These are phyloP conservation scores for Paracamarosporium sp. DNA, from an alignment of 2,329 filamentous ascomycete genomes.

Conservation along the genomic window DNA sequence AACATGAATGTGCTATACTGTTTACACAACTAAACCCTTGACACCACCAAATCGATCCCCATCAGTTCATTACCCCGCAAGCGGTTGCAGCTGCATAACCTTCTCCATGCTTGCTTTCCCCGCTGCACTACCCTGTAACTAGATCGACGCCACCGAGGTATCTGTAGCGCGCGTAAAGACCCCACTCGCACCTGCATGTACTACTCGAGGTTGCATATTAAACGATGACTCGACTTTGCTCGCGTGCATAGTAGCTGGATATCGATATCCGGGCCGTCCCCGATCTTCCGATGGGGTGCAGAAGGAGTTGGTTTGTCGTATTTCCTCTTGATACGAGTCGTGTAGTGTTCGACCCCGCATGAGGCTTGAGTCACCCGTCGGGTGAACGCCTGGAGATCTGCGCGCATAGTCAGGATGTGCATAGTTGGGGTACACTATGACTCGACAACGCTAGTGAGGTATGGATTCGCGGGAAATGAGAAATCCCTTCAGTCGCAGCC, in stretches of 20 bases:
- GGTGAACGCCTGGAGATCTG: not conserved
- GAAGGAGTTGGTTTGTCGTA: not conserved
- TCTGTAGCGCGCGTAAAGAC: not conserved
- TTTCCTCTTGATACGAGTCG: not conserved
- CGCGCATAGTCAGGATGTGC: not conserved
- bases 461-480: not conserved
- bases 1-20: not conserved
- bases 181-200: not conserved
- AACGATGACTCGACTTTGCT: not conserved
- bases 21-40: not conserved
- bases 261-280: not conserved
- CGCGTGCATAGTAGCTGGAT: not conserved
- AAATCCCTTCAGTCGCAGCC: no score
- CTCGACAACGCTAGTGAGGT: not conserved
- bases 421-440: not conserved
- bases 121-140: not conserved
- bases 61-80: conserved; percentile 3
- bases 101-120: not conserved
- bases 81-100: conserved; percentile 1
- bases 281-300: not conserved
- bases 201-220: not conserved
- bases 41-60: not conserved
- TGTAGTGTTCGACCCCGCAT: not conserved
- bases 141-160: not conserved
- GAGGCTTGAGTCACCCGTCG: not conserved